phyloP scores from a whole-genome alignment of 768 basidiomycete genomes.

The Daedaleopsis nitida region DNA sequence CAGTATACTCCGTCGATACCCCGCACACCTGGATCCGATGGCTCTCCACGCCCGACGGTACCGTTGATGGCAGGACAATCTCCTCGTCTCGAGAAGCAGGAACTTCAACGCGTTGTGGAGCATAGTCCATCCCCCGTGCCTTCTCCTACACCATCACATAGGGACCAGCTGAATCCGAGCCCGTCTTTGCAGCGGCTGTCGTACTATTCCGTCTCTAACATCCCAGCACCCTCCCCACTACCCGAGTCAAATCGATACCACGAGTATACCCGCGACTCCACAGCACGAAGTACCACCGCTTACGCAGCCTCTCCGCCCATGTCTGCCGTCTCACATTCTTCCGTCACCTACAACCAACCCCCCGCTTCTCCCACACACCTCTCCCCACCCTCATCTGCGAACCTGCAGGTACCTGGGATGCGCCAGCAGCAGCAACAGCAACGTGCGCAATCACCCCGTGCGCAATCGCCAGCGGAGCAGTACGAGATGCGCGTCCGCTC shows the following conservation, averaged over 20 bases:
- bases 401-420: conserved; percentile 23
- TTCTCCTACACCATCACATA: conserved; percentile 1
- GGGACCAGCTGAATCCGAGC: conserved; percentile 7
- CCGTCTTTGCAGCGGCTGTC: conserved; percentile 38
- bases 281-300: conserved; percentile 6
- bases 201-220: conserved; percentile 58
- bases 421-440: conserved; percentile 40
- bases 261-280: conserved; percentile 33
- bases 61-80: conserved; percentile 17
- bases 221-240: conserved; percentile 59
- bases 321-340: conserved; percentile 26
- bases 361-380: conserved; percentile 13
- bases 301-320: conserved; percentile 23
- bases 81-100: conserved; percentile 9
- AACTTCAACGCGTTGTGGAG: conserved; percentile 5
- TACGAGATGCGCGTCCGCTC: conserved; percentile 43
- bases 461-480: conserved; percentile 25
- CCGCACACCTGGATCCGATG: conserved; percentile 16
- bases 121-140: conserved; percentile 1
- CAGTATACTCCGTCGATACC: conserved; percentile 16
- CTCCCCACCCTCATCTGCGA: conserved; percentile 21
- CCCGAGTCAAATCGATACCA: conserved; percentile 38
- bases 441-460: conserved; percentile 23
- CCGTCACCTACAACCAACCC: conserved; percentile 9
- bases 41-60: conserved; percentile 23